Evolutionary conservation across 129 eudicot species (phyloP).

Genomic region (Kitagawia praeruptora): DNA sequence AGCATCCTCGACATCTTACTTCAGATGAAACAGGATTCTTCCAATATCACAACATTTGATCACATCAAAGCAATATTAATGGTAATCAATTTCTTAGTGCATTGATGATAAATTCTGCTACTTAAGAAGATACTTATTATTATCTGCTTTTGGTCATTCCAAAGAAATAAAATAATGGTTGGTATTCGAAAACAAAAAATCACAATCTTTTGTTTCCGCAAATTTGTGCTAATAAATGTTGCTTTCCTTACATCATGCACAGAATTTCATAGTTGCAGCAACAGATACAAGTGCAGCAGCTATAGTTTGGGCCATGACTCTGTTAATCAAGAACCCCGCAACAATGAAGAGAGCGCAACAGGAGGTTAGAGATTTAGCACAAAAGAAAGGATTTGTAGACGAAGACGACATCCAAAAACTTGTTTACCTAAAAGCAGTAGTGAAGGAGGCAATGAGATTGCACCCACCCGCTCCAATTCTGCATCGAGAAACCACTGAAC

Average conservation of each 20-base stretch:
- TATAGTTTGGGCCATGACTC: slow-evolving; percentile 9
- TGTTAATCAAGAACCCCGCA: neutral
- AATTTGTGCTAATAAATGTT: neutral
- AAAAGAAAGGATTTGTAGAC: neutral
- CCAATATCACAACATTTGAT: neutral
- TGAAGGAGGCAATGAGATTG: neutral
- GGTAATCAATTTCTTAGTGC: neutral
- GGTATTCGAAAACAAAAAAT: no score
- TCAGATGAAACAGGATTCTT: neutral
- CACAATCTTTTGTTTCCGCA: no score
- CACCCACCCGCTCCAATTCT: neutral
- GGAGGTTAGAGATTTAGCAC: neutral
- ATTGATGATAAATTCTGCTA: no score
- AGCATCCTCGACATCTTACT: neutral
- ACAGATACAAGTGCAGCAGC: slow-evolving; percentile 8
- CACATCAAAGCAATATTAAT: neutral
- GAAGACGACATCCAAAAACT: slow-evolving; percentile 3
- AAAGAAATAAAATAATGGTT: no score
- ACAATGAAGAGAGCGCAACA: slow-evolving; percentile 3
- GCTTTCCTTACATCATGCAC: neutral
- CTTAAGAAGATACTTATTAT: no score
- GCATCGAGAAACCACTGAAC: neutral
- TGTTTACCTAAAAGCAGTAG: slow-evolving; percentile 1
- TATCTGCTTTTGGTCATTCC: no score
- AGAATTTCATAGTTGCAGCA: neutral